A percentile compares a stretch with the other conserved stretches of the same genome.
phyloP scores from a whole-genome alignment of 1,284 basidiomycete genomes.

The Microbotryomycetes sp. region DNA sequence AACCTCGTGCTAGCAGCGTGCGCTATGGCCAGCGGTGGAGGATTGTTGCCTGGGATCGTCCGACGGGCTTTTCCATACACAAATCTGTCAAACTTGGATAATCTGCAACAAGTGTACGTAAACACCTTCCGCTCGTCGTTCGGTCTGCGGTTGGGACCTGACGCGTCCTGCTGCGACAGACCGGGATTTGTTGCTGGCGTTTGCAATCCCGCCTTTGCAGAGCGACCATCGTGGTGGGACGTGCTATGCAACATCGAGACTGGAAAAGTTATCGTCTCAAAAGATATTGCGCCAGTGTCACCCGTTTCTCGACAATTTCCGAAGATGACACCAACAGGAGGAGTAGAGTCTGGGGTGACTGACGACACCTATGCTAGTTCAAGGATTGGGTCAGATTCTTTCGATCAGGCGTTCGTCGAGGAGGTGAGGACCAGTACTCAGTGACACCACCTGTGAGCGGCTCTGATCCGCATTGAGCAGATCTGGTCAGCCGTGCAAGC shows the following conservation, averaged over 20 bases:
- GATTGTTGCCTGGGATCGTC: slow-evolving; percentile 74
- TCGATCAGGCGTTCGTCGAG: slow-evolving; percentile 81
- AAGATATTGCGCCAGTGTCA: slow-evolving; percentile 55
- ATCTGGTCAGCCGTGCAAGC: slow-evolving; percentile 60
- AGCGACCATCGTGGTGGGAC: slow-evolving; percentile 74
- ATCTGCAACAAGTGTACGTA: slow-evolving; percentile 76
- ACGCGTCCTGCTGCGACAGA: slow-evolving; percentile 42
- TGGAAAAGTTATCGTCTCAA: slow-evolving; percentile 74
- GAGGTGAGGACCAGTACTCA: slow-evolving; percentile 55
- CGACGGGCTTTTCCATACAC: slow-evolving; percentile 90
- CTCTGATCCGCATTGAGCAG: slow-evolving; percentile 40
- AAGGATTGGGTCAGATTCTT: slow-evolving; percentile 45
- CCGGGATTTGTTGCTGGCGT: slow-evolving; percentile 91
- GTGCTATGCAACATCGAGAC: slow-evolving; percentile 81
- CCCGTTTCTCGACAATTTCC: neutral
- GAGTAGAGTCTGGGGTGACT: neutral
- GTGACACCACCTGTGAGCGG: slow-evolving; percentile 5
- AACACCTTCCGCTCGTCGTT: neutral
- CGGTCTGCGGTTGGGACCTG: neutral
- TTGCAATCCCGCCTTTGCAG: slow-evolving; percentile 90
- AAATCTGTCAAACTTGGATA: slow-evolving; percentile 76
- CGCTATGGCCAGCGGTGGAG: slow-evolving; percentile 81
- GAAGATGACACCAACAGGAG: neutral
- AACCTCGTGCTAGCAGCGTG: slow-evolving; percentile 87
- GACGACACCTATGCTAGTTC: slow-evolving; percentile 1